Evolutionary conservation across 2,329 filamentous ascomycete genomes (phyloP), one percentile per base, ranked within the genome.

Genomic region (Exophiala alcalophila): DNA sequence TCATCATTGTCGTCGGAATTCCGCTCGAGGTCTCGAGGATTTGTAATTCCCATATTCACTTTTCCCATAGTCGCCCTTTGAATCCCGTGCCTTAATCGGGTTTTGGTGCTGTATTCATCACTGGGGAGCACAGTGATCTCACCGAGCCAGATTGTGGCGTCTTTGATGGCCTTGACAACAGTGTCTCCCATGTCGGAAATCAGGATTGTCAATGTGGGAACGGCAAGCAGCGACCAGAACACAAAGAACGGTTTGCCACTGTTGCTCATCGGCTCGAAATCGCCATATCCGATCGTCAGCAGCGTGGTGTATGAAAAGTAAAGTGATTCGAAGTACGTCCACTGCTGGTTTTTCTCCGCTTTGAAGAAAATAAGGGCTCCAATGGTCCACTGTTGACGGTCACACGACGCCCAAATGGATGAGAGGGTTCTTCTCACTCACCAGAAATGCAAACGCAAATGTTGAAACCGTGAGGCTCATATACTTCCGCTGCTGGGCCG

Each of bases 231-330:
- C 10, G 70, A 72, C 75, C 75, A 78, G 47, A 78, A 69, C 1
- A 78, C 72, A 53, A 77, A 78, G 52, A 78, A 77, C 1, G 72
- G 65, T 52, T 71, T 74, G 6, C 72, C 72, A 9, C 70, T 65
- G 49, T 76, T 77, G 36, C 66, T 70, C 10, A 61, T 58, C 0
- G 68, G 70, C 1, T 61, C 59, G 15, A 67, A 61, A 49, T 77
- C 73, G 19, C 75, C 74, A 49, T 78, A 78, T 2, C 75, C 74
- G 30, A 78, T 75, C 0, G 75, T 78, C 18, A 76, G 55, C 8
- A 78, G 66, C 4, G 67, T 69, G 0, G 67, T 69, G 52, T 74
- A 78, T 4, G 71, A 62, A 53, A 77, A 78, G 55, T 78, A 78
- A 1, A 78, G 56, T 0, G 68, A 61, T 4, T 68, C 57, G 45